Evolutionary conservation across 345 rosid genomes (phyloP), one percentile per base, ranked within the genome.

Genomic region (Iberis pinnata): DNA sequence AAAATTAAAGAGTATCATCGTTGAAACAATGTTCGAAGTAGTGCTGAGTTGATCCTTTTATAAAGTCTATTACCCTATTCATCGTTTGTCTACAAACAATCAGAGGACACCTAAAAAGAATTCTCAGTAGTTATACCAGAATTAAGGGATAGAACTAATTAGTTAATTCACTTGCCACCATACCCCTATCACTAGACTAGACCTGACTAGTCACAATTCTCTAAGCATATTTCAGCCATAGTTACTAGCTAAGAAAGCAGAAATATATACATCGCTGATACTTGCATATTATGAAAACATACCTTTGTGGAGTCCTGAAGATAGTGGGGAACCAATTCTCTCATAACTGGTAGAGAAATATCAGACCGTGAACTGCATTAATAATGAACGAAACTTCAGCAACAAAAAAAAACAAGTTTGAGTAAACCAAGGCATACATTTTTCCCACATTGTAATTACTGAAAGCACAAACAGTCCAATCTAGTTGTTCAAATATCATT

Each of bases 311-410:
- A 53, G 61, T 88, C 96, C 69, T 83, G 97, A 58, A 92, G 97
- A 77, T 92, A 92, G 73, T 92, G 95, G 12, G 97, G 97, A 76
- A 83, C 78, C 74, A 92, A 76, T 69, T 92, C 97, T 81, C 78
- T 92, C 83, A 83, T 77, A 41, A 92, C 81, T 37, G 97, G 98
- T 69, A 92, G 76, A 64, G 93, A 80, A 73, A 92, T 83, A 75
- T 92, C 98, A 69, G 98, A 77, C 59, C 88, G 81, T 70, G 76
- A 74, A 89, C 98, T 92, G 83, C 53, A 25, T 66, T 10, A 57
- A 47, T 38, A 65, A 47, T 49, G 12, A 64, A 36, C 17, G 9
- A 41, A 25, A 26, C 7, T 18, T 60, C 38, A 60, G 25, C 27
- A 53, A 25, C 42, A 12, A 58, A 52, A 15, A 38, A 27, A 6